Percentiles rank a stretch among this genome's conserved stretches.
Conservation (phyloP, 2,329 filamentous ascomycete species). For the Botrytis porri region DNA sequence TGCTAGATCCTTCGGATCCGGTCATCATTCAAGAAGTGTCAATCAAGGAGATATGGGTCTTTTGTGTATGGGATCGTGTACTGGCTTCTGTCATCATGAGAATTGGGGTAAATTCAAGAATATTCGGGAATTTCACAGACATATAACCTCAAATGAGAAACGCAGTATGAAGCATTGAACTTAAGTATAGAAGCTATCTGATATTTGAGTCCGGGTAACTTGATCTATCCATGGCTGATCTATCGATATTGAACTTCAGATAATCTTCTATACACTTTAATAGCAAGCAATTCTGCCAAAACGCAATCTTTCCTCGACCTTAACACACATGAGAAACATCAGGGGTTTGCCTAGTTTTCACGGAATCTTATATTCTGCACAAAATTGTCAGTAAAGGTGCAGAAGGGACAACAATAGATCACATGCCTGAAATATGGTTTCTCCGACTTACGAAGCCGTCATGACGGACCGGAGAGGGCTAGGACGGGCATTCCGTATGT, state of each 20-base stretch:
- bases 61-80: not conserved
- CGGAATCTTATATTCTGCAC: conserved; percentile 16
- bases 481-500: conserved; percentile 50
- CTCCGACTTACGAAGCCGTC: conserved; percentile 46
- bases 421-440: conserved; percentile 22
- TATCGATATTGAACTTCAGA: conserved; percentile 15
- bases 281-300: conserved; percentile 19
- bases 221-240: conserved; percentile 11
- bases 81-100: not conserved
- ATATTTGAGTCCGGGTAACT: conserved; percentile 13
- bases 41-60: not conserved
- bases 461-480: conserved; percentile 68
- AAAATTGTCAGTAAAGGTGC: not conserved
- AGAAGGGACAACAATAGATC: not conserved
- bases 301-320: conserved; percentile 21
- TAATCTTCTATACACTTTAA: conserved; percentile 5
- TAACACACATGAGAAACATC: conserved; percentile 20
- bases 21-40: not conserved
- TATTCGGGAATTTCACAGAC: not conserved
- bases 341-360: conserved; percentile 18
- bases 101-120: not conserved
- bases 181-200: conserved; percentile 12
- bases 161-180: not conserved
- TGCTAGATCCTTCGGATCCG: conserved; percentile 10
- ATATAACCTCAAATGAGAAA: not conserved